Conservation (phyloP, 2,329 filamentous ascomycete genomes). For the Escovopsis weberi region DNA sequence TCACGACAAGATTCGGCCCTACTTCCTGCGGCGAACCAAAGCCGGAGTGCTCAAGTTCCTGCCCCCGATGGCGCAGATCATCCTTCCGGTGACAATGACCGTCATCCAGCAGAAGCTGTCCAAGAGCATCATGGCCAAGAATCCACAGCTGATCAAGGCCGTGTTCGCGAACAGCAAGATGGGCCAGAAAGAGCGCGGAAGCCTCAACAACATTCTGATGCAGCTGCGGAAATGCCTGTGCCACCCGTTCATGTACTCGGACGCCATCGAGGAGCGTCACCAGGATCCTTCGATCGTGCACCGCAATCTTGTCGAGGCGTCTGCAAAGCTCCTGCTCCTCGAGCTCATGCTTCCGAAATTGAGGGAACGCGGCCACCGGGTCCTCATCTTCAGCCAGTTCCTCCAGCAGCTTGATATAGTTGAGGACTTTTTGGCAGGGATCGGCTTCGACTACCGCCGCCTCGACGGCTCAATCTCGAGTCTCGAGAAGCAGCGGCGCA, state of each 20-base stretch:
- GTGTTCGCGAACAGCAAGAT: conserved; percentile 61
- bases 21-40: conserved; percentile 66
- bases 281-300: conserved; percentile 48
- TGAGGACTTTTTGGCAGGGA: conserved; percentile 75
- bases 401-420: conserved; percentile 75
- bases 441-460: conserved; percentile 60
- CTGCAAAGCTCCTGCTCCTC: conserved; percentile 73
- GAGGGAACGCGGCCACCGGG: conserved; percentile 70
- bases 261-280: conserved; percentile 72
- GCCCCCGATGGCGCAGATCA: conserved; percentile 87
- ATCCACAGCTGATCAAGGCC: conserved; percentile 72
- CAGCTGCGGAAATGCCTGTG: conserved; percentile 90
- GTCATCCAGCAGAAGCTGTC: conserved; percentile 86
- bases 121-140: conserved; percentile 84
- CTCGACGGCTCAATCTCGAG: conserved; percentile 75
- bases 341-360: conserved; percentile 80
- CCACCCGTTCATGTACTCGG: conserved; percentile 90
- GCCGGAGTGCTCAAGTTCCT: conserved; percentile 80
- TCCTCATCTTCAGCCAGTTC: conserved; percentile 94
- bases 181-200: conserved; percentile 58
- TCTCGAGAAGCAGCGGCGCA: conserved; percentile 82
- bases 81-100: conserved; percentile 91
- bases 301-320: conserved; percentile 79
- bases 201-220: conserved; percentile 86
- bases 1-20: conserved; percentile 67